Evolutionary conservation across 179 eudicot species (phyloP).

Genomic region (Drosera spatulata): DNA sequence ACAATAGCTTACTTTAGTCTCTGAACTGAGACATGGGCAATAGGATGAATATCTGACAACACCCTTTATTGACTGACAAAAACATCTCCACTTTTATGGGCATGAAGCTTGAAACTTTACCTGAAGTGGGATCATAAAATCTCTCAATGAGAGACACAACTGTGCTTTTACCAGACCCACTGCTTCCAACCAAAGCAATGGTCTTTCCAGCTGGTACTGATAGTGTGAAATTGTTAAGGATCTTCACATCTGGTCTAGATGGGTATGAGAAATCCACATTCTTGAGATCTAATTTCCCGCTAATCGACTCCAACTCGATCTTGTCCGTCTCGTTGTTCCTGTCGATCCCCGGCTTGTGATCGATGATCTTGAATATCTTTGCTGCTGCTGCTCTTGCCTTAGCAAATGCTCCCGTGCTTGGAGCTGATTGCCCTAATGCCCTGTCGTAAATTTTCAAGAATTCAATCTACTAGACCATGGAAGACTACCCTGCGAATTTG

Average conservation of each 20-base stretch:
- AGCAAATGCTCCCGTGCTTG: constrained; percentile 95
- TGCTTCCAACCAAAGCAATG: constrained; percentile 95
- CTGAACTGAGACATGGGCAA: too few species aligned
- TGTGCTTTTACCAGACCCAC: constrained; percentile 98
- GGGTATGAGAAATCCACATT: constrained; percentile 79
- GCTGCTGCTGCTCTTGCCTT: constrained; percentile 98
- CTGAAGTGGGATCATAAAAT: constrained; percentile 89
- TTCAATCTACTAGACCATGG: too few species aligned
- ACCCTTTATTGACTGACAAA: too few species aligned
- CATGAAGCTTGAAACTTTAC: constrained; percentile 18
- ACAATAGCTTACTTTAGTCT: too few species aligned
- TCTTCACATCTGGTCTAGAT: constrained; percentile 72
- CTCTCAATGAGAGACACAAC: constrained; percentile 98
- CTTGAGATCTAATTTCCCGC: constrained; percentile 68
- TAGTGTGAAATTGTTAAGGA: constrained; percentile 55
- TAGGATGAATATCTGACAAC: too few species aligned
- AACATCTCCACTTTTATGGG: neutral
- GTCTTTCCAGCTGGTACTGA: constrained; percentile 94
- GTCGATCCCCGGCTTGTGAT: constrained; percentile 75
- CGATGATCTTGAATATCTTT: constrained; percentile 71
- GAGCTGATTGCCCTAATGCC: constrained; percentile 90
- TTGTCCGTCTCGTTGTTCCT: constrained; percentile 57
- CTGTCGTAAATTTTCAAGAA: constrained; percentile 20
- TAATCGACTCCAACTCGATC: constrained; percentile 50
- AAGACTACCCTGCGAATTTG: too few species aligned